These are phyloP conservation scores for Arxiozyma slooffiae DNA, from an alignment of 1,139 yeast species.

Conservation along the genomic window DNA sequence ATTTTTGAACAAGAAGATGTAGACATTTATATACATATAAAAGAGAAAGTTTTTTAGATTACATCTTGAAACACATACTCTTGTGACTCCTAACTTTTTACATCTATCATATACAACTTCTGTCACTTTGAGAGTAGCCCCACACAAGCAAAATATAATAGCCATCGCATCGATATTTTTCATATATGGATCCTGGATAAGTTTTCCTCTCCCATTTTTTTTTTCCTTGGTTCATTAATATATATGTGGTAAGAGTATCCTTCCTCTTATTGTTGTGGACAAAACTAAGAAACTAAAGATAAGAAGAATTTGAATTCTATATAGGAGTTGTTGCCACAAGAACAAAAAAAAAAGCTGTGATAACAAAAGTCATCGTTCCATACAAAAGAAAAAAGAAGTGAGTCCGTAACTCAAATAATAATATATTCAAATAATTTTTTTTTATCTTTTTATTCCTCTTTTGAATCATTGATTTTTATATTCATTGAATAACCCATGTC, in stretches of 20 bases:
- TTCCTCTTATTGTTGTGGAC: background rate
- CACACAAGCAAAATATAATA: background rate
- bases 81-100: background rate
- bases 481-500: background rate
- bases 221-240: background rate
- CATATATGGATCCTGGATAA: slow-evolving; percentile 2
- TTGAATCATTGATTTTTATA: too few relatives aligned
- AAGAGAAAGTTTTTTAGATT: background rate
- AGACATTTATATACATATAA: background rate
- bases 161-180: background rate
- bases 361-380: background rate
- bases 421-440: too few relatives aligned
- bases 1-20: too few relatives aligned
- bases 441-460: background rate
- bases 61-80: background rate
- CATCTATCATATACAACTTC: background rate
- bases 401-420: too few relatives aligned
- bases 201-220: background rate
- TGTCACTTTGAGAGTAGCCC: background rate
- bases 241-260: background rate
- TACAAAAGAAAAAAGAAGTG: background rate
- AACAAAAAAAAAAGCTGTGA: background rate
- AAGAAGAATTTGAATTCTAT: background rate
- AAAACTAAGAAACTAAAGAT: background rate
- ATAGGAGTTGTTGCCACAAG: background rate